phyloP scores from a whole-genome alignment of 2,329 filamentous ascomycete species.

The Arthrobotrys entomopaga region DNA sequence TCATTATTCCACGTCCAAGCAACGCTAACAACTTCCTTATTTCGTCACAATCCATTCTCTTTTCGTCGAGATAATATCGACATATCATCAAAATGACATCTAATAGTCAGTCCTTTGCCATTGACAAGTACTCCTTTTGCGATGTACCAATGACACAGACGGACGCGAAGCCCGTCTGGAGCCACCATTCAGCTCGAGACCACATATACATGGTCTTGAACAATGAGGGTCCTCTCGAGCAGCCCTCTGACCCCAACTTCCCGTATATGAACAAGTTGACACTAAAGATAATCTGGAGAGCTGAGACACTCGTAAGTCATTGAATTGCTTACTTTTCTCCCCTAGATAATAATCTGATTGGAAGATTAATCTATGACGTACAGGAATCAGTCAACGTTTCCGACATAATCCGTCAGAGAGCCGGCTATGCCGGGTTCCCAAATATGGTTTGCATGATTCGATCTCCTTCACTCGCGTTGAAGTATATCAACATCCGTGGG shows the following conservation, averaged over 20 bases:
- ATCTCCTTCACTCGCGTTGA: slow-evolving; percentile 40
- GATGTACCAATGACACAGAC: slow-evolving; percentile 38
- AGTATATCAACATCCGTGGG: slow-evolving; percentile 34
- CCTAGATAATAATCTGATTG: background rate
- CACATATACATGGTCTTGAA: slow-evolving; percentile 42
- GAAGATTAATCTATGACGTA: background rate
- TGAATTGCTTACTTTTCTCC: background rate
- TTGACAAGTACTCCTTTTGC: slow-evolving; percentile 51
- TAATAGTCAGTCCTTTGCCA: slow-evolving; percentile 34
- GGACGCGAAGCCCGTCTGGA: slow-evolving; percentile 43
- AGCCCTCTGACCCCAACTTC: slow-evolving; percentile 36
- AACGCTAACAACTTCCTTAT: too few species aligned
- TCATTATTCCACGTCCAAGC: too few species aligned
- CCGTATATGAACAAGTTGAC: slow-evolving; percentile 36
- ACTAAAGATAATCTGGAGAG: slow-evolving; percentile 52
- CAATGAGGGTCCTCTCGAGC: slow-evolving; percentile 45
- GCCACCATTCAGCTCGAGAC: slow-evolving; percentile 44
- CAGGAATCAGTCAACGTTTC: slow-evolving; percentile 46
- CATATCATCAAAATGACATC: slow-evolving; percentile 27
- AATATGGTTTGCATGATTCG: slow-evolving; percentile 53
- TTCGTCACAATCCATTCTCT: background rate
- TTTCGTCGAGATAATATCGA: background rate
- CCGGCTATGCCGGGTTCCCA: slow-evolving; percentile 17
- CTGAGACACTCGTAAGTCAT: slow-evolving; percentile 41
- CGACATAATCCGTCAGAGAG: slow-evolving; percentile 37